Evolutionary conservation across 1,284 basidiomycete species (phyloP).

Genomic region (Trametes hirsuta): DNA sequence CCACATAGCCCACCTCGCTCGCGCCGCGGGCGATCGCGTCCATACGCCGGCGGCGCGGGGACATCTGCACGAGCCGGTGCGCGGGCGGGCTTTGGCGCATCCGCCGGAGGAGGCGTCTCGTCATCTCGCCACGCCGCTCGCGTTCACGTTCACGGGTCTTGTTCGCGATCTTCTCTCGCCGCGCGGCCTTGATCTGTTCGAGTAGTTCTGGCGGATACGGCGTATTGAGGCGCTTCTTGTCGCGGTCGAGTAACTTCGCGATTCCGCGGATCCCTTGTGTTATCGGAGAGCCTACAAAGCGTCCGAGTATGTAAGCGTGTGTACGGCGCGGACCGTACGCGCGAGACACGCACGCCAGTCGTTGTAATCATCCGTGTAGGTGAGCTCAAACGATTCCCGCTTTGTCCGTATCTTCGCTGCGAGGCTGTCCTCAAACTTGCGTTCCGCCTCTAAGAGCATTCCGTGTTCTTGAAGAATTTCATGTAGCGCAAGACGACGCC

Average conservation of each 20-base stretch:
- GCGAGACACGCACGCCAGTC: conserved; percentile 47
- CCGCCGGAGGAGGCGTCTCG: conserved; percentile 48
- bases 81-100: conserved; percentile 61
- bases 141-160: conserved; percentile 61
- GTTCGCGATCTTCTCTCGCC: conserved; percentile 59
- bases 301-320: not conserved
- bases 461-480: conserved; percentile 40
- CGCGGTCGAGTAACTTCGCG: conserved; percentile 38
- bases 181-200: conserved; percentile 52
- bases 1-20: conserved; percentile 69
- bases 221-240: conserved; percentile 42
- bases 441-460: conserved; percentile 56
- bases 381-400: conserved; percentile 29
- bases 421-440: conserved; percentile 54
- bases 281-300: not conserved
- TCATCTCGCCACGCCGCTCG: conserved; percentile 63
- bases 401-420: conserved; percentile 14
- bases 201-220: conserved; percentile 55
- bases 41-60: conserved; percentile 43
- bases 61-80: conserved; percentile 57
- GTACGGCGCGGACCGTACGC: not conserved
- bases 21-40: conserved; percentile 53
- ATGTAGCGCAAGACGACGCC: conserved; percentile 44
- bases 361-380: conserved; percentile 24
- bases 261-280: conserved; percentile 36